These are phyloP conservation scores for Afroboletus lepidellus DNA, from an alignment of 1,284 basidiomycete genomes.

Conservation along the genomic window DNA sequence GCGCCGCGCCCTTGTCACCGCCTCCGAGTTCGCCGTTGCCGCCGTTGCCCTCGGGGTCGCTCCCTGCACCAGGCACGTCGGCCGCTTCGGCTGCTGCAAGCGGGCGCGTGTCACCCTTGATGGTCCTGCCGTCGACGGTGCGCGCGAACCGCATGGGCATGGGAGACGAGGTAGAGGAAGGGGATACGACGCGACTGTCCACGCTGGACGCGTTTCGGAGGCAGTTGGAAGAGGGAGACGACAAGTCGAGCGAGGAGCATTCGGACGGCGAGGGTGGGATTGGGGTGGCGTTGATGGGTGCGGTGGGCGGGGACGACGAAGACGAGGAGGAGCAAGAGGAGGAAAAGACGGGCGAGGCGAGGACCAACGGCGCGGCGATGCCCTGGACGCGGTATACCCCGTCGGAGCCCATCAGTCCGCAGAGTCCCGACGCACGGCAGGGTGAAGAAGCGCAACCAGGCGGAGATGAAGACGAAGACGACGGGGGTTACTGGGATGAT, in stretches of 20 bases:
- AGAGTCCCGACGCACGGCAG: constrained; percentile 1
- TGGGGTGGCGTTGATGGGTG: constrained; percentile 62
- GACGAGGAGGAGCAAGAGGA: constrained; percentile 29
- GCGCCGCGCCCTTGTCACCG: constrained; percentile 24
- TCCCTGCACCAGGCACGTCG: constrained; percentile 2
- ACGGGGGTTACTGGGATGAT: constrained; percentile 61
- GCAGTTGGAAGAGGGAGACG: constrained; percentile 19
- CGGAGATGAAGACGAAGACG: constrained; percentile 32
- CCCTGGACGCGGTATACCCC: constrained; percentile 34
- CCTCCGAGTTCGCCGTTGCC: constrained; percentile 29
- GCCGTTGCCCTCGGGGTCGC: constrained; percentile 19
- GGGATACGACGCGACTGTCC: constrained; percentile 23
- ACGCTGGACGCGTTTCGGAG: constrained; percentile 28
- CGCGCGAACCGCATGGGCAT: no score
- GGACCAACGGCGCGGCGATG: constrained; percentile 12
- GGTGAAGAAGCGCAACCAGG: constrained; percentile 10
- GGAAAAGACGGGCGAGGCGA: constrained; percentile 31
- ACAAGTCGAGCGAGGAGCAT: constrained; percentile 12
- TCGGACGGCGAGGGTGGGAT: constrained; percentile 66
- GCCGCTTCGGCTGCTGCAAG: constrained; percentile 16
- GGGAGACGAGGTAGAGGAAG: constrained; percentile 16
- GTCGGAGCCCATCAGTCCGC: constrained; percentile 17
- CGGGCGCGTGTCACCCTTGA: constrained; percentile 21
- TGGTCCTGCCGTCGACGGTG: constrained; percentile 11
- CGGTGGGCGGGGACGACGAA: constrained; percentile 37